A percentile compares a stretch with the other conserved stretches of the same genome.
These are phyloP conservation scores for Gracilaria domingensis DNA, from an alignment of 23 red algal genomes.

Conservation along the genomic window DNA sequence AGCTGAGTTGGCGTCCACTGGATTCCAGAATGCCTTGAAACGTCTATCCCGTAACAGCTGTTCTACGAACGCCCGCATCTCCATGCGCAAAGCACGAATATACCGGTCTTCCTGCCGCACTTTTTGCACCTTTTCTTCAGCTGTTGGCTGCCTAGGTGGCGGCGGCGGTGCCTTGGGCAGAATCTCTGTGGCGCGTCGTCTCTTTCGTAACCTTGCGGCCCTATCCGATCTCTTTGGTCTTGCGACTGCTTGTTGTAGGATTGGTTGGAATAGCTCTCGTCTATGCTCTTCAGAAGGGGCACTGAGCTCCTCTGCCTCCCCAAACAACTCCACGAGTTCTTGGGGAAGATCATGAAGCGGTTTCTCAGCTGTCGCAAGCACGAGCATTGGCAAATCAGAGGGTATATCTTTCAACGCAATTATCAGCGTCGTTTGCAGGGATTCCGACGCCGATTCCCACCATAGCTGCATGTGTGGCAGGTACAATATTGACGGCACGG, in stretches of 20 bases:
- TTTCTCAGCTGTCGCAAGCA: slow-evolving; percentile 78
- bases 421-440: slow-evolving; percentile 56
- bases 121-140: slow-evolving; percentile 37
- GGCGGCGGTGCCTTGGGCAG: slow-evolving; percentile 78
- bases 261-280: slow-evolving; percentile 68
- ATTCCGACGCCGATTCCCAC: slow-evolving; percentile 67
- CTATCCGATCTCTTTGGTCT: slow-evolving; percentile 47
- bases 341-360: slow-evolving; percentile 51
- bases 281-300: slow-evolving; percentile 54
- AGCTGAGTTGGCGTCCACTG: slow-evolving; percentile 73
- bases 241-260: slow-evolving; percentile 51
- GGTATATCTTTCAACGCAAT: slow-evolving; percentile 77
- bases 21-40: slow-evolving; percentile 87
- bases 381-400: slow-evolving; percentile 74
- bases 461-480: slow-evolving; percentile 83
- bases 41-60: slow-evolving; percentile 73
- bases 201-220: slow-evolving; percentile 33
- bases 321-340: slow-evolving; percentile 63
- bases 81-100: slow-evolving; percentile 84
- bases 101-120: slow-evolving; percentile 61
- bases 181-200: slow-evolving; percentile 47
- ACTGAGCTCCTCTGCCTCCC: slow-evolving; percentile 50
- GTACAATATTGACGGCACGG: slow-evolving; percentile 82
- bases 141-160: slow-evolving; percentile 20
- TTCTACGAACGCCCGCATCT: slow-evolving; percentile 88